Conservation (phyloP, 257 asterid genomes). For the Plantago ovata region DNA sequence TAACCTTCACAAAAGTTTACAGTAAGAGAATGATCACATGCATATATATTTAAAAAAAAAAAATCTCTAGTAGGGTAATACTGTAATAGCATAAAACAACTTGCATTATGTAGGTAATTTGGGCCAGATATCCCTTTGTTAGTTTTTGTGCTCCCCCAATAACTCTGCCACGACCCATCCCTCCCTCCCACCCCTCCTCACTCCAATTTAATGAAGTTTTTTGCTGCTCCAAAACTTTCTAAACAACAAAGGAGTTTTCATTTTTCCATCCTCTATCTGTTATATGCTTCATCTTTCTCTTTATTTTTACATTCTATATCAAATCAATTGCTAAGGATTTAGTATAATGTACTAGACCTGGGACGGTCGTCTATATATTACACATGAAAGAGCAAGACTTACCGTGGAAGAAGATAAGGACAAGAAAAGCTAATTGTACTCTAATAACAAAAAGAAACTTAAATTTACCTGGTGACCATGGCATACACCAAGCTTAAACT, state of each 20-base stretch:
- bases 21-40: conserved; percentile 6
- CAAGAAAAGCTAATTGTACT: conserved; percentile 1
- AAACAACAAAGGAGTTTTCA: background rate
- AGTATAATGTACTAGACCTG: background rate
- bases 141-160: no score
- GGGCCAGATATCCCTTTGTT: no score
- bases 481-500: conserved; percentile 93
- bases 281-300: background rate
- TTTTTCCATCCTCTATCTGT: background rate
- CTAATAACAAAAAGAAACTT: conserved; percentile 12
- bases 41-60: no score
- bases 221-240: no score
- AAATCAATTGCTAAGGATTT: background rate
- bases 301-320: background rate
- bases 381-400: background rate
- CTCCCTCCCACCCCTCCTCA: no score
- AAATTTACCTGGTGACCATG: conserved; percentile 90
- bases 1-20: conserved; percentile 45
- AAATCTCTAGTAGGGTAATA: background rate
- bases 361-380: background rate
- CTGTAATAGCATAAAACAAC: background rate
- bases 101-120: background rate
- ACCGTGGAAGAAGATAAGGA: background rate
- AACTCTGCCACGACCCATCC: no score
- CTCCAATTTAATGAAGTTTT: no score